These are phyloP conservation scores for Candida quercuum DNA, from an alignment of 805 yeast species.

Conservation along the genomic window DNA sequence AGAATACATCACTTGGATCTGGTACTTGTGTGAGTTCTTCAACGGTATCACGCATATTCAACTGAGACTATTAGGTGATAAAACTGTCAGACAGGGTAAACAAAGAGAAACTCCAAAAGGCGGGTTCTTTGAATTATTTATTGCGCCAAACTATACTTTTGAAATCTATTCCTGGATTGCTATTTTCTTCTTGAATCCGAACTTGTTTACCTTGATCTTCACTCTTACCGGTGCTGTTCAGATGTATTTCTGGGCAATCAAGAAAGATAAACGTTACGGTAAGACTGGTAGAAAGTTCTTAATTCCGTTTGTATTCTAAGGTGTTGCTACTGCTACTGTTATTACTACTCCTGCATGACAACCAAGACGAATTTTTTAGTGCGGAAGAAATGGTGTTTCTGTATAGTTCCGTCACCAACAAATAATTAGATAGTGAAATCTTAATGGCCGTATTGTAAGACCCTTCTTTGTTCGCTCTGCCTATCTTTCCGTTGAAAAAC, in stretches of 20 bases:
- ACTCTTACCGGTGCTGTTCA: conserved; percentile 66
- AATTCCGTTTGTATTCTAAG: conserved; percentile 66
- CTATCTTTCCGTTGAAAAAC: too few relatives aligned
- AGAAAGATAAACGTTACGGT: conserved; percentile 81
- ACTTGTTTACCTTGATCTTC: conserved; percentile 73
- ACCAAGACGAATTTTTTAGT: too few relatives aligned
- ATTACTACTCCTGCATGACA: too few relatives aligned
- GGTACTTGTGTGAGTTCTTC: conserved; percentile 55
- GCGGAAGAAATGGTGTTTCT: too few relatives aligned
- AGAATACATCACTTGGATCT: conserved; percentile 10
- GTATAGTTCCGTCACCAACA: too few relatives aligned
- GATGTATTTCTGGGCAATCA: conserved; percentile 89
- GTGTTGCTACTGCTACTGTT: not conserved
- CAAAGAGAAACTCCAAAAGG: conserved; percentile 53
- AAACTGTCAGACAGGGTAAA: conserved; percentile 28
- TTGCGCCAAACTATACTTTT: conserved; percentile 94
- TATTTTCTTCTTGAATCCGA: conserved; percentile 66
- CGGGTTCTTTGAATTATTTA: conserved; percentile 72
- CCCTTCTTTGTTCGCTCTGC: too few relatives aligned
- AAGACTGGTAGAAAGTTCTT: conserved; percentile 63
- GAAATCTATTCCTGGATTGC: conserved; percentile 75
- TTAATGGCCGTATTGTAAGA: too few relatives aligned
- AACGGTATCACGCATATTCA: conserved; percentile 69
- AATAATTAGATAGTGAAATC: too few relatives aligned
- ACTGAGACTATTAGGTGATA: conserved; percentile 46